Conservation (phyloP, 768 basidiomycete genomes). For the Kwoniella bestiolae region DNA sequence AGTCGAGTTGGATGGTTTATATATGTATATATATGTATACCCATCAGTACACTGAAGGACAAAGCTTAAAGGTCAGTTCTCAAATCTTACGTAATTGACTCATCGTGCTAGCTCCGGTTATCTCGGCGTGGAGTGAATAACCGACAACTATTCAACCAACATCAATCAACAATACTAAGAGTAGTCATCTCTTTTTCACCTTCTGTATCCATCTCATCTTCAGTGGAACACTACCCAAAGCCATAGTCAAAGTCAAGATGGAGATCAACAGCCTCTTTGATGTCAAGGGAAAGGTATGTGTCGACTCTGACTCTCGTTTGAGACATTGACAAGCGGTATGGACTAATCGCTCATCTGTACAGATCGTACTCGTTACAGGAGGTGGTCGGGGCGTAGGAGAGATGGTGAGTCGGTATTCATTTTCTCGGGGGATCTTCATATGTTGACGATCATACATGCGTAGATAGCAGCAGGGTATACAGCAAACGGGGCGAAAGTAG, state of each 20-base stretch:
- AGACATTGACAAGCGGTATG: not conserved
- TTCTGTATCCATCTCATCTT: no score
- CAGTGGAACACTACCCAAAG: no score
- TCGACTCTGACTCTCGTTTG: not conserved
- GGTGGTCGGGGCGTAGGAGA: slow-evolving; percentile 71
- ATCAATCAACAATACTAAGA: no score
- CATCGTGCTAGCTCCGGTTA: no score
- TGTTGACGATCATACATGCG: not conserved
- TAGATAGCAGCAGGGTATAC: slow-evolving; percentile 71
- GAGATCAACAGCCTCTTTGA: slow-evolving; percentile 58
- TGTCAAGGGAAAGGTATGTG: slow-evolving; percentile 60
- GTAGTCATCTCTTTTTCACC: no score
- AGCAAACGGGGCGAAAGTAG: slow-evolving; percentile 64
- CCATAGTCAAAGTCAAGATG: slow-evolving; percentile 24
- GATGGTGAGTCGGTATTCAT: slow-evolving; percentile 60
- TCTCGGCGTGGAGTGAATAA: no score
- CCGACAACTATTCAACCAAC: no score
- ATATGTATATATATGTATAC: no score
- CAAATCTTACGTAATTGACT: no score
- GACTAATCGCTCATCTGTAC: not conserved
- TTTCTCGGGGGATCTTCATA: not conserved
- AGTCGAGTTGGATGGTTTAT: no score
- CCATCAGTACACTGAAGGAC: no score
- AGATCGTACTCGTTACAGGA: slow-evolving; percentile 67
- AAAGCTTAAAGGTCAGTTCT: no score